Conservation (phyloP, 176 grass and related monocot genomes). For the Luzula sylvatica region DNA sequence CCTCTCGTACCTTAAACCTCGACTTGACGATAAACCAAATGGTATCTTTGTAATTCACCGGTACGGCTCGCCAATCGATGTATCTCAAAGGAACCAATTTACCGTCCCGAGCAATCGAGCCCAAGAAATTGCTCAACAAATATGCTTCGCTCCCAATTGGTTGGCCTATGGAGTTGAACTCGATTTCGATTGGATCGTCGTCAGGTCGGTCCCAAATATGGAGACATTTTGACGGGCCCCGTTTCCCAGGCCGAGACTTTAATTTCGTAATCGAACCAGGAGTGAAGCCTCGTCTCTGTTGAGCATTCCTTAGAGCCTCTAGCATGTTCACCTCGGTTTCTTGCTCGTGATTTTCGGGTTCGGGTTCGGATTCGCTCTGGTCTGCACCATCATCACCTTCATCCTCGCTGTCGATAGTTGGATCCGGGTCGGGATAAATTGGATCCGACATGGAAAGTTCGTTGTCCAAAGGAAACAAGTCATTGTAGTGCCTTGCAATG, state of each 20-base stretch:
- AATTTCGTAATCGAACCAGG: background rate
- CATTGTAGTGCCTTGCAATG: slow-evolving; percentile 20
- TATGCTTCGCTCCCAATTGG: slow-evolving; percentile 30
- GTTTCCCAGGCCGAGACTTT: slow-evolving; percentile 2
- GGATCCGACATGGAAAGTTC: background rate
- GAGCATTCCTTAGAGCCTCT: slow-evolving; percentile 1
- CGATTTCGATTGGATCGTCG: slow-evolving; percentile 24
- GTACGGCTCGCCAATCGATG: slow-evolving; percentile 29
- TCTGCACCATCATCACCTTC: slow-evolving; percentile 1
- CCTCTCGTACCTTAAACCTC: background rate
- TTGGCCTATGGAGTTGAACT: slow-evolving; percentile 27
- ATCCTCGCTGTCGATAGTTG: too few species aligned
- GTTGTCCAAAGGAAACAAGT: background rate
- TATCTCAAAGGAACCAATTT: slow-evolving; percentile 28
- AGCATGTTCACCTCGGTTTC: background rate
- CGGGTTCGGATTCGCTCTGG: background rate
- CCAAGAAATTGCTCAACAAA: slow-evolving; percentile 28
- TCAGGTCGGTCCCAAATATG: slow-evolving; percentile 37
- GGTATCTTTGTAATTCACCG: slow-evolving; percentile 35
- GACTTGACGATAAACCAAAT: slow-evolving; percentile 33
- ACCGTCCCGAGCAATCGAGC: slow-evolving; percentile 37
- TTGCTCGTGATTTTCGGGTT: background rate
- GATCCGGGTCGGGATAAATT: background rate
- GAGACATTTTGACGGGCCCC: slow-evolving; percentile 25
- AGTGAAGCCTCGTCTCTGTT: background rate